These are phyloP conservation scores for Solanum ossicruentum DNA, from an alignment of 257 asterid species.

Conservation along the genomic window DNA sequence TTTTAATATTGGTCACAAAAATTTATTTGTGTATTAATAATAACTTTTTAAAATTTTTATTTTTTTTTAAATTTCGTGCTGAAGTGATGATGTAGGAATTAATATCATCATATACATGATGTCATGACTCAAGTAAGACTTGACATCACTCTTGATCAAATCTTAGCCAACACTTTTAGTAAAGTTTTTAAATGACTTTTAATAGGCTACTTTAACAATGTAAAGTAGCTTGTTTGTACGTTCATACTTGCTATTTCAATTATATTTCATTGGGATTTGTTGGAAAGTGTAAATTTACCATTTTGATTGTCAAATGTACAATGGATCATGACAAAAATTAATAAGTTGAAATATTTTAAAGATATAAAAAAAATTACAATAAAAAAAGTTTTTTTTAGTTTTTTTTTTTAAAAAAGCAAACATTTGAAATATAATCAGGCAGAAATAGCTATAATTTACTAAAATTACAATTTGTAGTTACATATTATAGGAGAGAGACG, in stretches of 20 bases:
- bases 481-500: too few species aligned
- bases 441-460: too few species aligned
- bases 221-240: background rate
- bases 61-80: too few species aligned
- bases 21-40: too few species aligned
- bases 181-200: background rate
- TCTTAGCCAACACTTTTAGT: background rate
- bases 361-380: background rate
- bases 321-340: background rate
- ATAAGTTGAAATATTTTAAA: background rate
- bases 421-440: too few species aligned
- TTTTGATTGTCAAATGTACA: too few species aligned
- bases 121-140: background rate
- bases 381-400: too few species aligned
- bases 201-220: background rate
- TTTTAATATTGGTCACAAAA: too few species aligned
- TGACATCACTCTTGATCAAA: background rate
- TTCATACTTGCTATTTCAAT: background rate
- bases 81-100: background rate
- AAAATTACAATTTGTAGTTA: too few species aligned
- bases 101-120: background rate
- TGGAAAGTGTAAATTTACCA: background rate
- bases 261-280: background rate
- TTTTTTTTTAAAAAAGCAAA: too few species aligned
- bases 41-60: too few species aligned